Evolutionary conservation across 2,329 filamentous ascomycete species (phyloP), one percentile per base, ranked within the genome.

Genomic region (Fusarium sp.): DNA sequence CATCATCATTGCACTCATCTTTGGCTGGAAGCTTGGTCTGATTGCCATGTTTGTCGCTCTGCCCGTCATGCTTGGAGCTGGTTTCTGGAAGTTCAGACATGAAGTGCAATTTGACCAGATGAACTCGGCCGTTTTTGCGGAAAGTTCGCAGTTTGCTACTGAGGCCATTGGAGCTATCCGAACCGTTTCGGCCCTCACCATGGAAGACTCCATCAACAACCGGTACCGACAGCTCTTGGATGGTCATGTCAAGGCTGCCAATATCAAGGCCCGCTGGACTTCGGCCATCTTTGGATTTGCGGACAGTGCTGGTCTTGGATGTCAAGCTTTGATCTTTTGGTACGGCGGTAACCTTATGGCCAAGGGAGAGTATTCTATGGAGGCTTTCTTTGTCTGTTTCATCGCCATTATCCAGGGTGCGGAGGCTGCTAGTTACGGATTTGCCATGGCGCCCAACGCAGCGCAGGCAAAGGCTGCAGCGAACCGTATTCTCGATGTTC

Each of bases 101-200:
- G 88, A 90, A 74, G 78, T 86, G 12, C 84, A 89, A 59, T 90
- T 92, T 40, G 89, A 91, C 52, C 81, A 85, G 50, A 86, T 90
- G 82, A 91, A 90, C 52, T 84, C 88, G 2, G 84, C 83, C 2
- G 87, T 91, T 0, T 92, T 91, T 75, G 84, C 85, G 10, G 86
- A 89, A 43, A 91, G 89, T 71, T 90, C 90, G 0, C 86, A 91
- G 67, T 92, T 92, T 68, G 90, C 90, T 1, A 86, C 89, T 0
- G 91, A 93, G 74, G 87, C 90, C 2, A 89, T 92, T 5, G 86
- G 87, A 2, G 90, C 90, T 0, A 90, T 92, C 68, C 84, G 90
- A n/a, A 92, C 91, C 0, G 90, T 92, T 1, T 84, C 88, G 0
- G 85, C 89, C 0, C 81, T 93, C 4, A 90, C 88, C 0, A 87